Conservation (phyloP, 306 rosid species). For the Adenanthera pavonina region DNA sequence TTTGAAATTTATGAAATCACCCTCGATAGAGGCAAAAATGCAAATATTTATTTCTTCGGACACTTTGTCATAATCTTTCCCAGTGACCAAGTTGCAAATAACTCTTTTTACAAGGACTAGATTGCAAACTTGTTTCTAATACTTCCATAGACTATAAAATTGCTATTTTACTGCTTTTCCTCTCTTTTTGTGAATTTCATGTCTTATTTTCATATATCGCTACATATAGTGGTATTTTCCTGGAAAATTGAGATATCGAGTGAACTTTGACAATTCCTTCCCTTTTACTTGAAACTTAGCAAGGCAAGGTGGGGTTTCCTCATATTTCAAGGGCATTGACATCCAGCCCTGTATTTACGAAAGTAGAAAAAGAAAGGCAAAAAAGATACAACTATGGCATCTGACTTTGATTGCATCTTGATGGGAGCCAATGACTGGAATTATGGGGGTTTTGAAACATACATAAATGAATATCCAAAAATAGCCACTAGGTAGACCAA, state of each 20-base stretch:
- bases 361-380: conserved; percentile 54
- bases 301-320: conserved; percentile 59
- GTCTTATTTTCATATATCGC: no score
- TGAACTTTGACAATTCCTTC: conserved; percentile 72
- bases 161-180: no score
- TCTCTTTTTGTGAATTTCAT: no score
- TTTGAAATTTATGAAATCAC: no score
- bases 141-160: no score
- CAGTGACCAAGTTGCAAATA: no score
- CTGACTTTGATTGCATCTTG: conserved; percentile 82
- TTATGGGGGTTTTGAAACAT: conserved; percentile 52
- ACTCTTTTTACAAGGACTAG: no score
- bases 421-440: conserved; percentile 40
- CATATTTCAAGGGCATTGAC: conserved; percentile 62
- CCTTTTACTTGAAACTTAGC: conserved; percentile 65
- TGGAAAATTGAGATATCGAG: conserved; percentile 33
- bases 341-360: conserved; percentile 66
- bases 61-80: no score
- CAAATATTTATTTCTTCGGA: no score
- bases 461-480: conserved; percentile 25
- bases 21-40: no score
- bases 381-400: conserved; percentile 74
- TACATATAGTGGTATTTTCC: no score
- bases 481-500: conserved; percentile 20
- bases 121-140: no score